Conservation (phyloP, 1,284 basidiomycete species). For the Porogramme epimiltina region DNA sequence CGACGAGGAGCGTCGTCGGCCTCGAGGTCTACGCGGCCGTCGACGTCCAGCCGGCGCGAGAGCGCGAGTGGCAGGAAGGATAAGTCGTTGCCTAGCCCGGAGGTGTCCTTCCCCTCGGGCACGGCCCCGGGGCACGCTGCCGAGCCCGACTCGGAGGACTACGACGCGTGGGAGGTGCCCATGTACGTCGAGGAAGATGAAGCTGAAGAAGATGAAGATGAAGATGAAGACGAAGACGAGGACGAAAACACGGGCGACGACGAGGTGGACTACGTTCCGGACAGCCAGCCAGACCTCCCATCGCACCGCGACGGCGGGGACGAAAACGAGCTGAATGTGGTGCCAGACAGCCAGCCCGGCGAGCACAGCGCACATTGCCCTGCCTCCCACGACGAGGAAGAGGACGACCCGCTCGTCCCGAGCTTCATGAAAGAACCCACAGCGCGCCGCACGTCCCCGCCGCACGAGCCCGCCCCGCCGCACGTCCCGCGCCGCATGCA, state of each 20-base stretch:
- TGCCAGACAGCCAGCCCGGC: constrained; percentile 16
- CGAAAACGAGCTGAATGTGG: constrained; percentile 2
- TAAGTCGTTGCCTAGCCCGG: background rate
- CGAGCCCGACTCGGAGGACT: constrained; percentile 8
- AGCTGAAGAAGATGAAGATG: background rate
- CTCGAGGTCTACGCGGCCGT: background rate
- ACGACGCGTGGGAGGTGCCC: constrained; percentile 21
- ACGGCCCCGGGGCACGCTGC: background rate
- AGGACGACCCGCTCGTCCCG: no score
- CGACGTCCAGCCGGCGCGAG: background rate
- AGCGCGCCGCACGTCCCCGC: no score
- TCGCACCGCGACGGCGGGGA: constrained; percentile 4
- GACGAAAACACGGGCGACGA: no score
- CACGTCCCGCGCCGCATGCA: constrained; percentile 9
- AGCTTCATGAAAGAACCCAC: no score
- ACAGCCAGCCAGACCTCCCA: background rate
- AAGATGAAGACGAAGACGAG: background rate
- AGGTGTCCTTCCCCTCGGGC: constrained; percentile 1
- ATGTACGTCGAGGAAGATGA: constrained; percentile 2
- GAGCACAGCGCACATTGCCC: background rate
- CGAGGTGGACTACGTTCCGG: background rate
- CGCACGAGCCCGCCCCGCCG: no score
- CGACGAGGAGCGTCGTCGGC: background rate
- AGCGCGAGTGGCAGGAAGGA: background rate
- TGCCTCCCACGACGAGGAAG: background rate